phyloP scores from a whole-genome alignment of 306 rosid genomes.

The Prunus salicina region DNA sequence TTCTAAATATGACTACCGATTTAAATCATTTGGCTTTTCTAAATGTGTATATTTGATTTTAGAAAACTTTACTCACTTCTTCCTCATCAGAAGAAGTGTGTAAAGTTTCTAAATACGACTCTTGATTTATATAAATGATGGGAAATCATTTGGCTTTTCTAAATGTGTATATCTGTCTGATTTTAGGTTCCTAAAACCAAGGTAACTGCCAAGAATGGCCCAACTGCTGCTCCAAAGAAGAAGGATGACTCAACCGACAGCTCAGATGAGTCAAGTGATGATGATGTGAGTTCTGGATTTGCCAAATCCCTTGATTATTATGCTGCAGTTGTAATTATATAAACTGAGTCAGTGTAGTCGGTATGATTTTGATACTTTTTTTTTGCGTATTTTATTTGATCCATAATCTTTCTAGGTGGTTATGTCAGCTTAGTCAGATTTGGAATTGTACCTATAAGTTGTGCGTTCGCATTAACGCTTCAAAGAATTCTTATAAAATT shows the following conservation, averaged over 20 bases:
- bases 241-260: slow-evolving; percentile 31
- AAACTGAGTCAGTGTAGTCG: neutral
- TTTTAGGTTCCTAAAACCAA: slow-evolving; percentile 38
- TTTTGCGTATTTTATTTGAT: neutral
- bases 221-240: slow-evolving; percentile 25
- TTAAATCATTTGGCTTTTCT: neutral
- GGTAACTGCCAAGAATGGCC: slow-evolving; percentile 22
- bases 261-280: slow-evolving; percentile 41
- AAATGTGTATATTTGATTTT: neutral
- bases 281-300: neutral
- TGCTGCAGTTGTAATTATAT: neutral
- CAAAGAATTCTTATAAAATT: no score
- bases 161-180: neutral
- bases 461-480: neutral
- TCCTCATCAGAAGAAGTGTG: slow-evolving; percentile 49
- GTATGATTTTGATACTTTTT: neutral
- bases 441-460: neutral
- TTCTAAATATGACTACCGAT: neutral
- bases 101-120: neutral
- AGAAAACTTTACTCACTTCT: slow-evolving; percentile 42
- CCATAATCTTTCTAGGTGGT: no score
- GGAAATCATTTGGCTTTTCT: neutral
- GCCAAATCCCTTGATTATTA: neutral
- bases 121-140: neutral
- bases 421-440: neutral